Evolutionary conservation across 129 eudicot species (phyloP).

Genomic region (Rutidosis leptorrhynchoides): DNA sequence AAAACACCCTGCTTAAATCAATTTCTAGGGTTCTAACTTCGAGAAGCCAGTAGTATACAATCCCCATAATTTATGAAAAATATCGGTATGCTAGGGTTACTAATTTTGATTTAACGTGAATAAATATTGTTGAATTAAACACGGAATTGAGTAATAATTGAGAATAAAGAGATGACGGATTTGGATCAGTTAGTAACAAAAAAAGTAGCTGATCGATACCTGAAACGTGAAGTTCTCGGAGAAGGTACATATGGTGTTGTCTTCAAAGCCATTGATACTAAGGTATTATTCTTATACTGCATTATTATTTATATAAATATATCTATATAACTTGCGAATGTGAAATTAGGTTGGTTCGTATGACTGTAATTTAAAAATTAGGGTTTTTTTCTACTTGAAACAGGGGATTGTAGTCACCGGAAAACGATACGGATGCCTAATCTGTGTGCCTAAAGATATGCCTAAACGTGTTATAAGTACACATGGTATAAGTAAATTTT

Average conservation of each 20-base stretch:
- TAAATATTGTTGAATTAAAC: constrained; percentile 4
- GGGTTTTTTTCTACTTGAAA: constrained; percentile 15
- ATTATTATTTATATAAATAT: not conserved
- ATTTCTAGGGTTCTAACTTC: constrained; percentile 12
- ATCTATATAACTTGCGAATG: not conserved
- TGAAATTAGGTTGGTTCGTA: not conserved
- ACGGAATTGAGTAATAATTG: constrained; percentile 6
- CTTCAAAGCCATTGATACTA: constrained; percentile 89
- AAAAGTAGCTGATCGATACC: constrained; percentile 86
- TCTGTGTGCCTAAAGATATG: too few species aligned
- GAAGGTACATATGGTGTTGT: constrained; percentile 99
- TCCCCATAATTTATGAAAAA: not conserved
- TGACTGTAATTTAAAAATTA: constrained; percentile 6
- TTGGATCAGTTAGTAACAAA: constrained; percentile 46
- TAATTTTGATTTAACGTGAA: not conserved
- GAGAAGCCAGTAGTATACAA: not conserved
- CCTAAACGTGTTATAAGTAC: too few species aligned
- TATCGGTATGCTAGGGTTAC: not conserved
- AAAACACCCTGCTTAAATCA: not conserved
- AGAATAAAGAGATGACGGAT: constrained; percentile 42
- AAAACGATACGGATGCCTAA: too few species aligned
- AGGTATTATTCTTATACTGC: constrained; percentile 49
- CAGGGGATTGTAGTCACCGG: not conserved
- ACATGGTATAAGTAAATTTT: too few species aligned
- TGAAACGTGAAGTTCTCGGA: constrained; percentile 95